Evolutionary conservation across 1,284 basidiomycete genomes (phyloP), one percentile per base, ranked within the genome.

Genomic region (Cystobasidium sp.): DNA sequence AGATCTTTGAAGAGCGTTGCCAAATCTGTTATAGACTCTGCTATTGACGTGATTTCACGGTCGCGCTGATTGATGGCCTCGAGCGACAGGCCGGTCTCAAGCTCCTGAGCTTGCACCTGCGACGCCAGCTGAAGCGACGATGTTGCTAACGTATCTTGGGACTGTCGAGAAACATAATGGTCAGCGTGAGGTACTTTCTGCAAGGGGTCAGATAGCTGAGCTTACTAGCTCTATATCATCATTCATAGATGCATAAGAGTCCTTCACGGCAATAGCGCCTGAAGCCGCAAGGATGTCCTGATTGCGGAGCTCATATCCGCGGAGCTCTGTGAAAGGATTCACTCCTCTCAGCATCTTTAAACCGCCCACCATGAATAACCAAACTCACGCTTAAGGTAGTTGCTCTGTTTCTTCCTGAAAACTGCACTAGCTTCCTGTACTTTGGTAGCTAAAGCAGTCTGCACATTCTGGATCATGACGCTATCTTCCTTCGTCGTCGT

Each of bases 1-100:
- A 99, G 86, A 81, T 99, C 97, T 79, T 95, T 93, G 86, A 99
- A 99, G 55, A 99, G 87, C 80, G 96, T 94, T 1, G 95, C 95
- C 24, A 99, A 87, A 62, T 90, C 88, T 46, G 91, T 87, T 78
- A 99, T 99, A 14, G 91, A 94, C 77, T 91, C 89, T 0, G 96
- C 94, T 77, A 99, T 96, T 80, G 95, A 90, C 37, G 89, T 88
- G 76, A 99, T 88, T 81, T 98, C 94, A 75, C 87, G 86, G 79
- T 91, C 78, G 6, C 83, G 74, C 58, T 80, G 80, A 31, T 75
- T 68, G 65, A 83, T 64, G 43, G 75, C 74, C 63, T 69, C 65
- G 3, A 74, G 24, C 10, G 72, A 69, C n/a, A 76, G 49, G n/a
- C 69, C 66, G 7, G 52, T 16, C 41, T 41, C 59, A n/a, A 64